Evolutionary conservation across 176 grass and related monocot species (phyloP).

Genomic region (Poa pratensis): DNA sequence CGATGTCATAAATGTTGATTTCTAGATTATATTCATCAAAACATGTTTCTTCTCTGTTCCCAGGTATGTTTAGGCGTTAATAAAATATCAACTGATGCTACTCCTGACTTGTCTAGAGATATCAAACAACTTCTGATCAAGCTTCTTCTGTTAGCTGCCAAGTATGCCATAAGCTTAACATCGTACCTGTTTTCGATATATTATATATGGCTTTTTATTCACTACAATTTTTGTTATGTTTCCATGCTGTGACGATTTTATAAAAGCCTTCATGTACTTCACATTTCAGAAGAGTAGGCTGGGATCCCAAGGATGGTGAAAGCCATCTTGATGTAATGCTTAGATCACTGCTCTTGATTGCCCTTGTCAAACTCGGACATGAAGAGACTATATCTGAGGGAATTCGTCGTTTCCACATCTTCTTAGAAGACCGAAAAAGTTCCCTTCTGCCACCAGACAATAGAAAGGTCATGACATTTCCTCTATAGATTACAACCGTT

Average conservation of each 20-base stretch:
- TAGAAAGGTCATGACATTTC: constrained; percentile 65
- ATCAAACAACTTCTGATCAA: constrained; percentile 79
- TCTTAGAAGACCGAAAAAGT: constrained; percentile 63
- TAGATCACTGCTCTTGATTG: constrained; percentile 70
- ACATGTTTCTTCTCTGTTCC: constrained; percentile 22
- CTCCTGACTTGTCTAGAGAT: constrained; percentile 65
- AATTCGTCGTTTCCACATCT: constrained; percentile 65
- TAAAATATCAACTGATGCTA: constrained; percentile 65
- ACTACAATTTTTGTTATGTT: background rate
- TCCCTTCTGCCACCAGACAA: constrained; percentile 69
- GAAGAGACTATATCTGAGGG: constrained; percentile 71
- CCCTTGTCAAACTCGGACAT: constrained; percentile 73
- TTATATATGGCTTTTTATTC: constrained; percentile 11
- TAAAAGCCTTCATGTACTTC: constrained; percentile 23
- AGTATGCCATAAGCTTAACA: constrained; percentile 54
- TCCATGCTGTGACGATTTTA: constrained; percentile 9
- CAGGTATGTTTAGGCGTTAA: constrained; percentile 74
- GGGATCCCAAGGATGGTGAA: constrained; percentile 76
- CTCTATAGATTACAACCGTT: constrained; percentile 19
- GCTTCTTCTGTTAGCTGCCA: constrained; percentile 71
- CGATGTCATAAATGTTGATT: background rate
- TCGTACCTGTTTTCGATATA: constrained; percentile 33
- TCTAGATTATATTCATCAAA: background rate
- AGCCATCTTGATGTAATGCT: constrained; percentile 88
- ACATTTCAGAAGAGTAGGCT: constrained; percentile 80